Evolutionary conservation across 73 alveolate species (phyloP).

Genomic region (Tetrahymena thermophila): DNA sequence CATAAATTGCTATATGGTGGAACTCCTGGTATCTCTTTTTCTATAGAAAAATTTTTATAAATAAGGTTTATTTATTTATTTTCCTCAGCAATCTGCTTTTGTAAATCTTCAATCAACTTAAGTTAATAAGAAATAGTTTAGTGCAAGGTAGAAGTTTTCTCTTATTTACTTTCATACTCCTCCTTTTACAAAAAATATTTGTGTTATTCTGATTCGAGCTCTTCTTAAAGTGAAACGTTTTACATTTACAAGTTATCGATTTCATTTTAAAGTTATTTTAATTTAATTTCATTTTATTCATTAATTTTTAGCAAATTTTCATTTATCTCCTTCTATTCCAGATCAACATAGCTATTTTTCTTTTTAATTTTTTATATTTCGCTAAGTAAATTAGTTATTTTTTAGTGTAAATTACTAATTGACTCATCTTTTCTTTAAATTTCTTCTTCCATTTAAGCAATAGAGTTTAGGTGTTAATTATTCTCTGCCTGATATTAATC

Average conservation of each 20-base stretch:
- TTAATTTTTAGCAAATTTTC: neutral
- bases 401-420: neutral
- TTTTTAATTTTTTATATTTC: neutral
- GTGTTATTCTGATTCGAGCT: neutral
- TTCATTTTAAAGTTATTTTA: neutral
- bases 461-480: neutral
- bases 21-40: neutral
- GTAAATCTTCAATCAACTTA: neutral
- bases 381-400: neutral
- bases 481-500: neutral
- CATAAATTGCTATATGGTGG: neutral
- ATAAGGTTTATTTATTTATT: neutral
- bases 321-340: neutral
- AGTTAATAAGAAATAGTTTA: neutral
- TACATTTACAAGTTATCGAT: neutral
- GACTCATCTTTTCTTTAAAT: neutral
- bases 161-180: neutral
- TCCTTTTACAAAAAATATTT: neutral
- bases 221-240: neutral
- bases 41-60: neutral
- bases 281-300: neutral
- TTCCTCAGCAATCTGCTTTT: neutral
- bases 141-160: neutral
- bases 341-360: neutral
- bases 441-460: neutral